phyloP scores from a whole-genome alignment of 371 early-diverging fungal species.

The Syncephalastrum sp. region DNA sequence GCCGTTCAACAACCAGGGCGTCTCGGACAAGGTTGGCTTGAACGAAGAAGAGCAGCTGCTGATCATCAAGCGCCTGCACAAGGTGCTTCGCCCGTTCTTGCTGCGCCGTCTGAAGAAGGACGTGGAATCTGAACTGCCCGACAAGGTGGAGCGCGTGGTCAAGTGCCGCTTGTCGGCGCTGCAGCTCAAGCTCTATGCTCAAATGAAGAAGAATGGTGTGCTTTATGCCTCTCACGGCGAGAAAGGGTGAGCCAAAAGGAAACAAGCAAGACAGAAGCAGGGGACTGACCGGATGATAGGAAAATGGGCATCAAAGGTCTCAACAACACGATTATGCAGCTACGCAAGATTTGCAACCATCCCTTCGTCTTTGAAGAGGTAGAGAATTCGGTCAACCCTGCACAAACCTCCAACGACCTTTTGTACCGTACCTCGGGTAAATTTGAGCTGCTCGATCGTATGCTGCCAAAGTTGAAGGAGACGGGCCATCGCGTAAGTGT shows the following conservation, averaged over 20 bases:
- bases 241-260: slow-evolving; percentile 43
- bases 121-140: slow-evolving; percentile 98
- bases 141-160: slow-evolving; percentile 97
- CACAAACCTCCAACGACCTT: slow-evolving; percentile 49
- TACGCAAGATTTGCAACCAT: slow-evolving; percentile 99
- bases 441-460: slow-evolving; percentile 97
- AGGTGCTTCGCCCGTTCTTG: slow-evolving; percentile 96
- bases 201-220: slow-evolving; percentile 74
- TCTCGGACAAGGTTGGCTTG: slow-evolving; percentile 84
- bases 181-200: slow-evolving; percentile 76
- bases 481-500: slow-evolving; percentile 83
- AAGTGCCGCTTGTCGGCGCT: slow-evolving; percentile 90
- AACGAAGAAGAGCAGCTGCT: slow-evolving; percentile 98
- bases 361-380: slow-evolving; percentile 98
- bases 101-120: slow-evolving; percentile 98
- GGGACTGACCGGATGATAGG: slow-evolving; percentile 5
- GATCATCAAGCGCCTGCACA: slow-evolving; percentile 96
- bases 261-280: neutral
- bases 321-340: slow-evolving; percentile 98
- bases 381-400: slow-evolving; percentile 77
- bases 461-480: slow-evolving; percentile 85
- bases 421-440: slow-evolving; percentile 93
- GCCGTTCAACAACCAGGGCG: slow-evolving; percentile 86
- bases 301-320: slow-evolving; percentile 74
- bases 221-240: slow-evolving; percentile 59